These are phyloP conservation scores for Yamadazyma spencermartinsiae DNA, from an alignment of 1,139 yeast species.

Conservation along the genomic window DNA sequence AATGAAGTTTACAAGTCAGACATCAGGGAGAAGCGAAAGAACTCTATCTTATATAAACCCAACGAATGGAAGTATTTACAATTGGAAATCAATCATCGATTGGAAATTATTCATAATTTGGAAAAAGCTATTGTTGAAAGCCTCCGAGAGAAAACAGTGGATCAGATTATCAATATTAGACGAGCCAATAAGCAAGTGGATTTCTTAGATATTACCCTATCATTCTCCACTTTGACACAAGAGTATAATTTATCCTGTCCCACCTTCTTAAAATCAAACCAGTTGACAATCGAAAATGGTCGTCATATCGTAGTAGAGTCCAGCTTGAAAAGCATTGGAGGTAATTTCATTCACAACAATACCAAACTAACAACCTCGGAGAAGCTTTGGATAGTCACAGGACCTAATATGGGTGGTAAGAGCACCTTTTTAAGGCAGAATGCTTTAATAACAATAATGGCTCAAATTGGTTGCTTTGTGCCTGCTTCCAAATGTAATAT, in stretches of 20 bases:
- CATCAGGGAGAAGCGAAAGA: conserved; percentile 30
- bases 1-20: conserved; percentile 17
- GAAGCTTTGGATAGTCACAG: conserved; percentile 73
- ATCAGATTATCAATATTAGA: conserved; percentile 43
- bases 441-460: conserved; percentile 79
- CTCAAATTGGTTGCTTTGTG: conserved; percentile 87
- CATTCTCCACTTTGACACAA: conserved; percentile 69
- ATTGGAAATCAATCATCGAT: conserved; percentile 23
- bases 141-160: conserved; percentile 41
- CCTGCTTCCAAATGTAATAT: conserved; percentile 75
- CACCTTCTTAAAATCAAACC: conserved; percentile 45
- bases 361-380: conserved; percentile 27
- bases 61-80: conserved; percentile 35
- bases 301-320: conserved; percentile 90
- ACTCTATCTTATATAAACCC: conserved; percentile 32
- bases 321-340: conserved; percentile 52
- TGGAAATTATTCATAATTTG: conserved; percentile 29
- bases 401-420: conserved; percentile 98
- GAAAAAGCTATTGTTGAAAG: conserved; percentile 49
- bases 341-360: conserved; percentile 66
- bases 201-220: conserved; percentile 67
- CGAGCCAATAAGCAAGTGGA: conserved; percentile 52
- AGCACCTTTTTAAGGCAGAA: conserved; percentile 87
- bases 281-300: conserved; percentile 56
- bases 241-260: conserved; percentile 73